phyloP scores from a whole-genome alignment of 768 basidiomycete species.

The Peribolospora kevripleyi region DNA sequence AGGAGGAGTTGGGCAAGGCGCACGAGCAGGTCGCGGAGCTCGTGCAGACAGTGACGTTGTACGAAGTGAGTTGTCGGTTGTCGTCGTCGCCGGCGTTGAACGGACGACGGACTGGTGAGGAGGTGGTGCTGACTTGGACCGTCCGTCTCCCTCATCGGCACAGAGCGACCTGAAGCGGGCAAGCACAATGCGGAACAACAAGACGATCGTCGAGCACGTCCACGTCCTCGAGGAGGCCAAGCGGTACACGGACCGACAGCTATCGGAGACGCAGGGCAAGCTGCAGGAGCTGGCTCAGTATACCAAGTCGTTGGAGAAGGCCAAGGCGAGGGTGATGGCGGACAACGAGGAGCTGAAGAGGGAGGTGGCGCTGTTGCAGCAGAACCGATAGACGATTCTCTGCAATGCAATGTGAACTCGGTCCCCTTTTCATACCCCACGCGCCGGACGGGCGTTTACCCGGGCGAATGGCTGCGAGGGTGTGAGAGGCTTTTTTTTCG shows the following conservation, averaged over 20 bases:
- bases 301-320: slow-evolving; percentile 67
- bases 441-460: no score
- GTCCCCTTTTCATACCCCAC: no score
- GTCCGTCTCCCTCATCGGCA: no score
- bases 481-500: no score
- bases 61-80: no score
- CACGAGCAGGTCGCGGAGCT: slow-evolving; percentile 37
- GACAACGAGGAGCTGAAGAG: slow-evolving; percentile 64
- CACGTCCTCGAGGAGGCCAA: slow-evolving; percentile 92
- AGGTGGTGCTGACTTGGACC: no score
- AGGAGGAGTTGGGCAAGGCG: slow-evolving; percentile 56
- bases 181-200: slow-evolving; percentile 51
- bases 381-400: not conserved
- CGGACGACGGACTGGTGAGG: no score
- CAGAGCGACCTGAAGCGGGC: slow-evolving; percentile 50
- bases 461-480: no score
- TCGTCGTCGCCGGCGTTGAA: no score
- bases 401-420: no score
- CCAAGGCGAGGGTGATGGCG: slow-evolving; percentile 41
- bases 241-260: slow-evolving; percentile 71
- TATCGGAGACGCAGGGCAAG: slow-evolving; percentile 55
- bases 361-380: slow-evolving; percentile 32
- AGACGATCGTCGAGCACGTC: slow-evolving; percentile 95
- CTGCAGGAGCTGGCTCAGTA: slow-evolving; percentile 46
- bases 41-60: no score